Conservation (phyloP, 306 rosid species). For the Medicago arabica region DNA sequence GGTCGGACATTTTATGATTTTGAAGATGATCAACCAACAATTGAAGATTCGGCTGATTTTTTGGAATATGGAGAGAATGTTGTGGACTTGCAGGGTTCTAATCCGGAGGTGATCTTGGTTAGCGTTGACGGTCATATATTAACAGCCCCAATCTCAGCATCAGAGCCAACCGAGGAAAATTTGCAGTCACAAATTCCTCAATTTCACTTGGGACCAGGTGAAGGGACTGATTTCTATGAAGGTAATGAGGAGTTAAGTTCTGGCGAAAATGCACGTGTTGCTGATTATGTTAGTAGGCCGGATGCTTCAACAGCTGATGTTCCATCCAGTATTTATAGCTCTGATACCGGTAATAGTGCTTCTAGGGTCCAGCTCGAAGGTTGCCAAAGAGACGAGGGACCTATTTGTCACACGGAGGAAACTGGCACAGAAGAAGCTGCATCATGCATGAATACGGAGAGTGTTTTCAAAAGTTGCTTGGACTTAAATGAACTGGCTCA, state of each 20-base stretch:
- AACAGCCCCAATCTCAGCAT: conserved; percentile 80
- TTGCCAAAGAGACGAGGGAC: conserved; percentile 57
- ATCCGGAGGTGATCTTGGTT: conserved; percentile 80
- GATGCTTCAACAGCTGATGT: conserved; percentile 51
- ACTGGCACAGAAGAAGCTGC: conserved; percentile 51
- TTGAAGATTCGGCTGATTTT: conserved; percentile 67
- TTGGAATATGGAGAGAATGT: conserved; percentile 59
- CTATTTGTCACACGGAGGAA: conserved; percentile 49
- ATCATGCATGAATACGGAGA: conserved; percentile 43
- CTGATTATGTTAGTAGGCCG: conserved; percentile 58
- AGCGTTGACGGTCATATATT: conserved; percentile 89
- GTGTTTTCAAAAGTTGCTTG: conserved; percentile 64
- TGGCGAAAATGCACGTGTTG: conserved; percentile 65
- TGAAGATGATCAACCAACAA: conserved; percentile 67
- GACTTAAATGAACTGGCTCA: conserved; percentile 53
- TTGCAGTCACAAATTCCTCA: conserved; percentile 74
- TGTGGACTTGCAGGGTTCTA: conserved; percentile 60
- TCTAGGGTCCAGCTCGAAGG: conserved; percentile 40
- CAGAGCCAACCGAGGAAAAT: conserved; percentile 66
- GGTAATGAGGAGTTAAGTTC: conserved; percentile 63
- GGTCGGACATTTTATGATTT: conserved; percentile 62
- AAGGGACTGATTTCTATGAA: conserved; percentile 72
- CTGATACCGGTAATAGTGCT: conserved; percentile 37
- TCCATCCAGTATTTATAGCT: conserved; percentile 9
- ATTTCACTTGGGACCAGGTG: conserved; percentile 87